Conservation (phyloP, 208 protist genomes). For the Wallacemonas sp. region DNA sequence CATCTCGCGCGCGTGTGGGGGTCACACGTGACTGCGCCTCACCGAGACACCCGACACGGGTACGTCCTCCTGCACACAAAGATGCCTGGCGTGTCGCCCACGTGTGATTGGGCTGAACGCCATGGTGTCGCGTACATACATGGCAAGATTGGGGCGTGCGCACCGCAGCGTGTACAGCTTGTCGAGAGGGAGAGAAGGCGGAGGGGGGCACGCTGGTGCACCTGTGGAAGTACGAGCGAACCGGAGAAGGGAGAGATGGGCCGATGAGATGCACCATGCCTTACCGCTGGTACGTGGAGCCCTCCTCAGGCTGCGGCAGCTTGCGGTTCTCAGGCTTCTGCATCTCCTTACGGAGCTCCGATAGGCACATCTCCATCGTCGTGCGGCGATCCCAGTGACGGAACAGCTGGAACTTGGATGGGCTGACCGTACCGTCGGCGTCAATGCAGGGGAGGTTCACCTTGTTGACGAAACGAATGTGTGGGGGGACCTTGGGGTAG, state of each 20-base stretch:
- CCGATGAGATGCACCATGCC: too few species aligned
- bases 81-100: too few species aligned
- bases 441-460: slow-evolving; percentile 89
- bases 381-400: slow-evolving; percentile 75
- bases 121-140: too few species aligned
- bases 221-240: background rate
- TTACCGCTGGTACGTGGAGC: slow-evolving; percentile 50
- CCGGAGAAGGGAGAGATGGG: background rate
- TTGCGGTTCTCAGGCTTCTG: slow-evolving; percentile 76
- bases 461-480: slow-evolving; percentile 82
- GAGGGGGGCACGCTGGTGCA: too few species aligned
- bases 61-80: too few species aligned
- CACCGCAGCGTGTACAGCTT: too few species aligned
- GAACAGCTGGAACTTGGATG: slow-evolving; percentile 70
- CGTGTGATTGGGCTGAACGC: too few species aligned
- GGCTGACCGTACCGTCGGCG: slow-evolving; percentile 76
- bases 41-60: too few species aligned
- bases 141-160: too few species aligned
- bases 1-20: too few species aligned
- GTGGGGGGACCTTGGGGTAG: slow-evolving; percentile 84
- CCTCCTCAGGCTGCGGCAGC: slow-evolving; percentile 84
- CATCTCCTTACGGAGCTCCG: slow-evolving; percentile 88
- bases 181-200: too few species aligned
- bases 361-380: slow-evolving; percentile 90
- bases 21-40: too few species aligned